These are phyloP conservation scores for Spizellomyces sp. DNA, from an alignment of 192 early-diverging fungal species.

Conservation along the genomic window DNA sequence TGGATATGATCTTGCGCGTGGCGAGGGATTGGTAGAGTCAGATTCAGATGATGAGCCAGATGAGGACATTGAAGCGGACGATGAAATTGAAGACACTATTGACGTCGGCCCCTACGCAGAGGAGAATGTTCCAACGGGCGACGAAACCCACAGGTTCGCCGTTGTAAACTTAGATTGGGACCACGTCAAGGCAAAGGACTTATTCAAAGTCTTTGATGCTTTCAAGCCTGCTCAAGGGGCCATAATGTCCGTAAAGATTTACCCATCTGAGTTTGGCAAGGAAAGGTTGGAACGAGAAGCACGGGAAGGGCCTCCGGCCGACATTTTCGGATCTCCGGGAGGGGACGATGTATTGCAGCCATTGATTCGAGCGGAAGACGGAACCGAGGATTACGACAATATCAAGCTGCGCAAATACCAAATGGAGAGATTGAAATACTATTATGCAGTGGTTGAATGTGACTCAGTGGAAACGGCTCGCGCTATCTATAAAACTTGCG, in stretches of 20 bases:
- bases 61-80: conserved; percentile 47
- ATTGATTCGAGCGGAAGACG: conserved; percentile 55
- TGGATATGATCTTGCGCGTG: conserved; percentile 78
- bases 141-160: conserved; percentile 71
- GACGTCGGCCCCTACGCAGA: conserved; percentile 26
- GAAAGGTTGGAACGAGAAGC: conserved; percentile 72
- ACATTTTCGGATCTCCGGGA: conserved; percentile 59
- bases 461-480: conserved; percentile 81
- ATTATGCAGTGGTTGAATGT: conserved; percentile 94
- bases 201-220: conserved; percentile 81
- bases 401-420: conserved; percentile 88
- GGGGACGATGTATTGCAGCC: conserved; percentile 50
- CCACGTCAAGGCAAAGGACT: conserved; percentile 79
- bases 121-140: conserved; percentile 38
- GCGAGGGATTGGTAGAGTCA: conserved; percentile 69
- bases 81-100: conserved; percentile 27
- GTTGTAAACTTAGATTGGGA: conserved; percentile 96
- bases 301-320: conserved; percentile 73
- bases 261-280: conserved; percentile 88
- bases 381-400: conserved; percentile 77
- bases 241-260: conserved; percentile 79
- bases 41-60: conserved; percentile 35
- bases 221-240: conserved; percentile 73
- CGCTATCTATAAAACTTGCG: conserved; percentile 78
- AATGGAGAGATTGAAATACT: conserved; percentile 85